Conservation (phyloP, 176 grass and related monocot species). For the Zizania latifolia region DNA sequence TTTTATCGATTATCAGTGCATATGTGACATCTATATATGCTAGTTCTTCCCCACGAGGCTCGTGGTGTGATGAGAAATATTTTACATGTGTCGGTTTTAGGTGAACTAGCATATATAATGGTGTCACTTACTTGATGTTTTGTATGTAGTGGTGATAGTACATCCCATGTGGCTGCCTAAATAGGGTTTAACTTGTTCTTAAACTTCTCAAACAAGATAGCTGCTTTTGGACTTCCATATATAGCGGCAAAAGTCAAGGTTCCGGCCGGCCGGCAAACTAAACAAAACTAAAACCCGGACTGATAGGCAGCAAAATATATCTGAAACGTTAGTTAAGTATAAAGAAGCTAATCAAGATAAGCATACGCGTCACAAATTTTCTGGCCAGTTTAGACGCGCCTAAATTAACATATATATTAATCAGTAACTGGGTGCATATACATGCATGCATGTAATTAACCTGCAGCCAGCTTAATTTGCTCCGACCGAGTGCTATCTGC, state of each 20-base stretch:
- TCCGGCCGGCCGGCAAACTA: not conserved
- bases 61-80: too few species aligned
- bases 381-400: not conserved
- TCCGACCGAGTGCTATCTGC: not conserved
- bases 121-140: too few species aligned
- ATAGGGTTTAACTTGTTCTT: not conserved
- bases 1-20: too few species aligned
- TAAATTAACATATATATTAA: too few species aligned
- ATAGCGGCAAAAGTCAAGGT: conserved; percentile 4
- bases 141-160: too few species aligned
- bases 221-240: conserved; percentile 1
- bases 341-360: not conserved
- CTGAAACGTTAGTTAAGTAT: not conserved
- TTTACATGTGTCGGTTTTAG: too few species aligned
- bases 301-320: not conserved
- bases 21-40: too few species aligned
- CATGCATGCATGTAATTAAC: conserved; percentile 5
- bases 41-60: too few species aligned
- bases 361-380: not conserved
- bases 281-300: not conserved
- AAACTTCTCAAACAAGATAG: not conserved
- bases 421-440: not conserved
- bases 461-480: not conserved
- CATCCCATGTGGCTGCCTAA: not conserved
- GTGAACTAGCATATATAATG: too few species aligned